Percentiles rank a stretch among this genome's conserved stretches.
Conservation (phyloP, 148 eudicot genomes). For the Persicaria maculosa region DNA sequence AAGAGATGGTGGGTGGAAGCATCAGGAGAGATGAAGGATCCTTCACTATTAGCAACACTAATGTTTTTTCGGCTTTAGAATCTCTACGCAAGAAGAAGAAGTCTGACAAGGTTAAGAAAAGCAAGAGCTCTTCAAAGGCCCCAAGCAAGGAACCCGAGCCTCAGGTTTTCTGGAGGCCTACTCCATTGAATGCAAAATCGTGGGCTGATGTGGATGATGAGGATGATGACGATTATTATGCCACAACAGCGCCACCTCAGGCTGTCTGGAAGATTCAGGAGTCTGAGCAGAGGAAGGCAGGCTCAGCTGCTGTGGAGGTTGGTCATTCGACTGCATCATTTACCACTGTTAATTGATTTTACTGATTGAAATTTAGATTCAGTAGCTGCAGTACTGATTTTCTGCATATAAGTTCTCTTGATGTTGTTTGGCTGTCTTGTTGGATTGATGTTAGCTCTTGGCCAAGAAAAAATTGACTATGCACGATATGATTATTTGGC, state of each 20-base stretch:
- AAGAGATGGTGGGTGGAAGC: slow-evolving; percentile 63
- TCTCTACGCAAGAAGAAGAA: slow-evolving; percentile 82
- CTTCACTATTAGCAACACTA: slow-evolving; percentile 52
- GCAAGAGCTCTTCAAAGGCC: slow-evolving; percentile 33
- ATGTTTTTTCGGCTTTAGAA: slow-evolving; percentile 82
- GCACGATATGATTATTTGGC: neutral
- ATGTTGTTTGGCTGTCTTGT: neutral
- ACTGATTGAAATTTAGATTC: neutral
- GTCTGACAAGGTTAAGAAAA: slow-evolving; percentile 54
- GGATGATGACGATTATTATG: slow-evolving; percentile 86
- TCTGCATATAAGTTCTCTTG: neutral
- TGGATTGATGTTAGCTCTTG: neutral
- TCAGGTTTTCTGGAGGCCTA: slow-evolving; percentile 61
- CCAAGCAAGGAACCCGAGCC: slow-evolving; percentile 34
- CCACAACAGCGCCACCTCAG: slow-evolving; percentile 76
- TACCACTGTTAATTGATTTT: neutral
- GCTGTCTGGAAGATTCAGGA: slow-evolving; percentile 45
- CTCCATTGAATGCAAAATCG: slow-evolving; percentile 58
- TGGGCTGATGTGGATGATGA: slow-evolving; percentile 99
- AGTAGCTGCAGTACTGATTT: neutral
- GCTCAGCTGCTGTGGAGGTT: slow-evolving; percentile 37
- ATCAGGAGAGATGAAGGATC: slow-evolving; percentile 47
- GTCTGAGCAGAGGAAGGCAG: slow-evolving; percentile 19
- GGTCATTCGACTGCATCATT: neutral
- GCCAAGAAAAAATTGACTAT: neutral